phyloP scores from a whole-genome alignment of 1,284 basidiomycete species.

The Pisolithus thermaeus region DNA sequence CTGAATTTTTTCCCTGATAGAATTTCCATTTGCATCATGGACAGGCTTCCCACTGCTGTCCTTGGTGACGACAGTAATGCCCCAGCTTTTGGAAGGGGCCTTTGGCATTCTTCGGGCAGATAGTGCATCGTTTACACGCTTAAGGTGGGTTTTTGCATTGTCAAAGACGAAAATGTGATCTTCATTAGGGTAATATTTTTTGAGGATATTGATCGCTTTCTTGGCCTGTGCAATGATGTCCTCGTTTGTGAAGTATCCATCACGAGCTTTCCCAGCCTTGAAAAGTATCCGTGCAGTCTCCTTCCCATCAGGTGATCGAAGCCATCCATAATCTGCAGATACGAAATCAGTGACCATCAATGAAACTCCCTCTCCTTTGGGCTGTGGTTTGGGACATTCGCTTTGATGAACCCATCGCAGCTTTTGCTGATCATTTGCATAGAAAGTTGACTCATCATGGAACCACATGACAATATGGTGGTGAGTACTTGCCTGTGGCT shows the following conservation, averaged over 20 bases:
- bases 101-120: slow-evolving; percentile 34
- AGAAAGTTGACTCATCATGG: slow-evolving; percentile 35
- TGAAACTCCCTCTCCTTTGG: slow-evolving; percentile 33
- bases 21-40: slow-evolving; percentile 7
- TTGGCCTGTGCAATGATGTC: slow-evolving; percentile 25
- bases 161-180: slow-evolving; percentile 30
- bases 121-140: slow-evolving; percentile 23
- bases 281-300: slow-evolving; percentile 22
- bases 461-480: slow-evolving; percentile 13
- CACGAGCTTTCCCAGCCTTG: slow-evolving; percentile 23
- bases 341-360: slow-evolving; percentile 42
- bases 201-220: slow-evolving; percentile 32
- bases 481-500: neutral
- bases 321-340: slow-evolving; percentile 38
- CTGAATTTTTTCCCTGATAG: slow-evolving; percentile 4
- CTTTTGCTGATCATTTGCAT: slow-evolving; percentile 30
- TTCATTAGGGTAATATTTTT: slow-evolving; percentile 21
- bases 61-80: slow-evolving; percentile 7
- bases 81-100: slow-evolving; percentile 9
- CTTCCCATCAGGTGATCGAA: slow-evolving; percentile 20
- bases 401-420: slow-evolving; percentile 29
- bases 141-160: slow-evolving; percentile 32
- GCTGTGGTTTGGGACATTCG: slow-evolving; percentile 24
- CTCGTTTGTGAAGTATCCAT: slow-evolving; percentile 23
- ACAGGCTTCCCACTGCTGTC: slow-evolving; percentile 10